A percentile compares a stretch with the other conserved stretches of the same genome.
These are phyloP conservation scores for Talaromyces stipitatus DNA, from an alignment of 495 filamentous ascomycete species.

Conservation along the genomic window DNA sequence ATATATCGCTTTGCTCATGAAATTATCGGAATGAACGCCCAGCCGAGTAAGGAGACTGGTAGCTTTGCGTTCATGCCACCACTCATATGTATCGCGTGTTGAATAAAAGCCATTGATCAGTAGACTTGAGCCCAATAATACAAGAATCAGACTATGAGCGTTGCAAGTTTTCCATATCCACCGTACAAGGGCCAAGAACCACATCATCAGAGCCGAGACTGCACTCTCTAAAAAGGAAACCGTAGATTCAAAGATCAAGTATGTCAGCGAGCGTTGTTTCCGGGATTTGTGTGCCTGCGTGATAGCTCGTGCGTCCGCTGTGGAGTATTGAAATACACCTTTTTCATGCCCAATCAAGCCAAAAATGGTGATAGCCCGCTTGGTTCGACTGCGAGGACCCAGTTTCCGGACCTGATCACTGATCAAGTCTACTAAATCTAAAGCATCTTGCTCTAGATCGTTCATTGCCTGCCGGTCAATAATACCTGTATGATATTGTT, in stretches of 20 bases:
- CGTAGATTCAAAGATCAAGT: slow-evolving; percentile 62
- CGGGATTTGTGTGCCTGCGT: slow-evolving; percentile 46
- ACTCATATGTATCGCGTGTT: slow-evolving; percentile 56
- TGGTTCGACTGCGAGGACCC: slow-evolving; percentile 70
- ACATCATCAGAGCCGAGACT: slow-evolving; percentile 65
- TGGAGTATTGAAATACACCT: slow-evolving; percentile 55
- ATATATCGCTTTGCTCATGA: slow-evolving; percentile 82
- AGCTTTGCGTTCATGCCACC: slow-evolving; percentile 82
- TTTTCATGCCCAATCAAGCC: slow-evolving; percentile 73
- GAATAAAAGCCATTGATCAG: slow-evolving; percentile 65
- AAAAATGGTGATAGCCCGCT: slow-evolving; percentile 86
- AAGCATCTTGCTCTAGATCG: slow-evolving; percentile 74
- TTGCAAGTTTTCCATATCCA: slow-evolving; percentile 61
- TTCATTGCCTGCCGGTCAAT: slow-evolving; percentile 74
- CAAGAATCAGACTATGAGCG: slow-evolving; percentile 68
- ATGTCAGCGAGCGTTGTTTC: slow-evolving; percentile 55
- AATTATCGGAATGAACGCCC: slow-evolving; percentile 67
- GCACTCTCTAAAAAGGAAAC: slow-evolving; percentile 62
- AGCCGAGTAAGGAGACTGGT: slow-evolving; percentile 69
- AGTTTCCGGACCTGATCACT: slow-evolving; percentile 81
- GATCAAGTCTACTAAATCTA: slow-evolving; percentile 77
- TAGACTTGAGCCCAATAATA: slow-evolving; percentile 57
- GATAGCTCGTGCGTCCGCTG: slow-evolving; percentile 28
- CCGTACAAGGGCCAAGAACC: slow-evolving; percentile 53
- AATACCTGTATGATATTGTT: slow-evolving; percentile 33